Conservation (phyloP, 2,329 filamentous ascomycete genomes). For the Aaosphaeria arxii region DNA sequence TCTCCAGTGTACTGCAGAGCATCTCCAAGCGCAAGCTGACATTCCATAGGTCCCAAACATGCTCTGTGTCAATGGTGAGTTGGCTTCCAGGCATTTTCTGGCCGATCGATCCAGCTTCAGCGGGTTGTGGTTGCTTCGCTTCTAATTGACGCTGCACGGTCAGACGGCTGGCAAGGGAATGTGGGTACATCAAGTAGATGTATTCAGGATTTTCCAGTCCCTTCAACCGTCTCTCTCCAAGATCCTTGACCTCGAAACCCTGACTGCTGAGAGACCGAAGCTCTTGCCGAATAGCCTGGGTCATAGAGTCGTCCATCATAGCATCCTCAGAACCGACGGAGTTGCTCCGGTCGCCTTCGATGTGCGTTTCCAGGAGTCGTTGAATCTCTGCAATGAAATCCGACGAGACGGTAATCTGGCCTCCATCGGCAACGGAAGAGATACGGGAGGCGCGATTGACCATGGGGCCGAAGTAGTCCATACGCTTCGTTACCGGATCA, state of each 20-base stretch:
- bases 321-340: constrained; percentile 70
- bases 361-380: constrained; percentile 82
- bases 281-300: constrained; percentile 80
- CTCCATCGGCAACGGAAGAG: constrained; percentile 89
- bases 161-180: constrained; percentile 77
- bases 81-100: constrained; percentile 61
- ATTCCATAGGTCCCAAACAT: constrained; percentile 87
- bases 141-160: constrained; percentile 60
- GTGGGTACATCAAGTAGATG: constrained; percentile 92
- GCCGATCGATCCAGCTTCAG: constrained; percentile 51
- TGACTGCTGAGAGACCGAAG: constrained; percentile 82
- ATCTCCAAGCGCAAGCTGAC: constrained; percentile 87
- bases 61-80: constrained; percentile 77
- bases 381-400: constrained; percentile 98
- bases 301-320: constrained; percentile 71
- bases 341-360: constrained; percentile 73
- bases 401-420: constrained; percentile 93
- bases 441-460: constrained; percentile 96
- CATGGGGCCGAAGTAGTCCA: constrained; percentile 99
- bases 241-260: constrained; percentile 95
- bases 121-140: constrained; percentile 36
- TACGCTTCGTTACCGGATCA: constrained; percentile 92
- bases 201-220: constrained; percentile 96
- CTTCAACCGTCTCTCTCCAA: constrained; percentile 92
- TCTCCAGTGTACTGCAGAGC: constrained; percentile 86